Evolutionary conservation across 331 rosid species (phyloP).

Genomic region (Erythrophleum ivorense): DNA sequence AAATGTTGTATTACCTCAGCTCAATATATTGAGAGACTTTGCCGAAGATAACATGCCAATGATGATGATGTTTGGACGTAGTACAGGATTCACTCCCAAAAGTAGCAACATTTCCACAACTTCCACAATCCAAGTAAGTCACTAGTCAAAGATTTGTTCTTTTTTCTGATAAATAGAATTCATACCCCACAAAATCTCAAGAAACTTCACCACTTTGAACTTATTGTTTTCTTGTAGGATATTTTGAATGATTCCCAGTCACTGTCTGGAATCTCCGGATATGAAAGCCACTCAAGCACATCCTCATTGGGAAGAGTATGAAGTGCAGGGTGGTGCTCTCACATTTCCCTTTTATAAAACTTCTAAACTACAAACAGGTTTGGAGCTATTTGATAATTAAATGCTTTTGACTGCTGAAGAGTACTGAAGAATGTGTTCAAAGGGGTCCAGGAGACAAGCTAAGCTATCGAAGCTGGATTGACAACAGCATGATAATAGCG

Average conservation of each 20-base stretch:
- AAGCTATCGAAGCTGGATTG: background rate
- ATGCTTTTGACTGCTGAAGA: background rate
- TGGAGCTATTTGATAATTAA: background rate
- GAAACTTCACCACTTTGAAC: background rate
- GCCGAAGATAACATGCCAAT: conserved; percentile 59
- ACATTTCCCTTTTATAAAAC: conserved; percentile 5
- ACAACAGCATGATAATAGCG: background rate
- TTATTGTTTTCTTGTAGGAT: conserved; percentile 46
- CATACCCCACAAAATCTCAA: background rate
- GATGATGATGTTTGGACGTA: conserved; percentile 14
- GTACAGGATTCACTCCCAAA: conserved; percentile 28
- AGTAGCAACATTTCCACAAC: conserved; percentile 32
- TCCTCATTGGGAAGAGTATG: conserved; percentile 43
- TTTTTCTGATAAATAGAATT: background rate
- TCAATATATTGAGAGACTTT: conserved; percentile 61
- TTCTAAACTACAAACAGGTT: background rate
- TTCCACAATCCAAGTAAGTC: conserved; percentile 51
- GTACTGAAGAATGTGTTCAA: background rate
- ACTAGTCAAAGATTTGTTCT: background rate
- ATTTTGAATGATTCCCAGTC: conserved; percentile 36
- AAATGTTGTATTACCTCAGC: conserved; percentile 69
- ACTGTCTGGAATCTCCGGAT: conserved; percentile 41
- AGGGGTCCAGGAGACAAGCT: background rate
- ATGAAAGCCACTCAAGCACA: conserved; percentile 56
- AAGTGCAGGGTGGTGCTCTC: conserved; percentile 3